Evolutionary conservation across 345 rosid genomes (phyloP), one percentile per base, ranked within the genome.

Genomic region (Dipteronia dyeriana): DNA sequence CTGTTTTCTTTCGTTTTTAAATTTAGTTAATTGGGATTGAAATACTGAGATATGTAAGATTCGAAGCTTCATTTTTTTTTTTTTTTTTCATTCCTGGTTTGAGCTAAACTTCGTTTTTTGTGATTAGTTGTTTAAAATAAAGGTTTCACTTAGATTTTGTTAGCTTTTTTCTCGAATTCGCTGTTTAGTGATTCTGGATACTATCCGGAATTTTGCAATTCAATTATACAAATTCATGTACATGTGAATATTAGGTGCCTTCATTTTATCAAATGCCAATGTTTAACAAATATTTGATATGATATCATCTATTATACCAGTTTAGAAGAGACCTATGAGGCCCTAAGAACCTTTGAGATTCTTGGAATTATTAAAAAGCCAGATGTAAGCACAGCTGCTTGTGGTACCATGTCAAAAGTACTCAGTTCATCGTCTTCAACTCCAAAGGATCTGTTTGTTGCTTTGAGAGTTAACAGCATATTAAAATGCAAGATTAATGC

Each of bases 251-350:
- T 59, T 53, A 23, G 5, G 9, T 51, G 17, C 22, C 39, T 66
- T 66, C 34, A 12, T 13, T 34, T 34, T 75, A 22, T 47, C 13
- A 3, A 43, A 26, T 22, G 9, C 31, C 9, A 45, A 54, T 31
- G 29, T 67, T 54, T 68, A 54, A 45, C n/a, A 70, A 68, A 16
- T 53, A 63, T 73, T 45, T 66, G 39, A 76, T 65, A 31, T 29
- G 22, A 22, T 45, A 7, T 66, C 17, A 17, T 23, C 53, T 39
- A 22, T 51, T 29, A 61, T 22, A 68, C 63, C 86, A 97, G 99
- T 81, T 75, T 94, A 60, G 92, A 91, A 75, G 97, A 91, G 84
- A 82, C 94, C 0, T 97, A 87, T 68, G 97, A 91, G 84, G 94
- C 96, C 43, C 81, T 97, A 43, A 88, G 91, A 81, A 87, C 96